Evolutionary conservation across 352 stramenopile genomes (phyloP).

Genomic region (Phytophthora europaea): DNA sequence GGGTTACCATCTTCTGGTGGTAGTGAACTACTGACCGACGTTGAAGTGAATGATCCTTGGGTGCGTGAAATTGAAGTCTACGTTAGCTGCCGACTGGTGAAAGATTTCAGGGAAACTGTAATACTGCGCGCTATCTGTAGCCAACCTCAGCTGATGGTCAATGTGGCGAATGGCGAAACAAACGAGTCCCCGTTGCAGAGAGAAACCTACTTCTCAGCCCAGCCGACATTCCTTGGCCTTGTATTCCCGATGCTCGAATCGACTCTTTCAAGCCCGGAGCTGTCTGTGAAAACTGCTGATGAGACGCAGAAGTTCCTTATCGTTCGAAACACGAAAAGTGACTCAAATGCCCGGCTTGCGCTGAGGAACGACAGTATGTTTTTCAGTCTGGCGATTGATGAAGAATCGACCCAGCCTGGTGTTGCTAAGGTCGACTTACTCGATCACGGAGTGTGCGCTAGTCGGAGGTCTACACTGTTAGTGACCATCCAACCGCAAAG

Average conservation of each 20-base stretch:
- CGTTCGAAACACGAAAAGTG: constrained; percentile 77
- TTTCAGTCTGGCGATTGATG: constrained; percentile 76
- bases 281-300: constrained; percentile 38
- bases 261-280: constrained; percentile 52
- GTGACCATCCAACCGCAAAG: constrained; percentile 74
- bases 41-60: constrained; percentile 62
- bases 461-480: constrained; percentile 67
- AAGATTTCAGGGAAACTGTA: constrained; percentile 90
- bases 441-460: constrained; percentile 79
- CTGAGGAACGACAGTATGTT: constrained; percentile 90
- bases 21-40: constrained; percentile 17
- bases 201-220: constrained; percentile 51
- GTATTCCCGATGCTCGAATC: constrained; percentile 86
- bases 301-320: constrained; percentile 78
- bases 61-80: constrained; percentile 90
- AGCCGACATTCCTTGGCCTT: constrained; percentile 83
- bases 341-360: constrained; percentile 73
- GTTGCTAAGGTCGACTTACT: constrained; percentile 67
- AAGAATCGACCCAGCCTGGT: constrained; percentile 45
- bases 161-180: constrained; percentile 59
- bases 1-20: constrained; percentile 15
- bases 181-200: constrained; percentile 45
- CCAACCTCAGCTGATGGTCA: constrained; percentile 79
- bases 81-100: constrained; percentile 88
- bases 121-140: constrained; percentile 83